These are phyloP conservation scores for Podospora bellae-mahoneyi DNA, from an alignment of 495 filamentous ascomycete species.

Conservation along the genomic window DNA sequence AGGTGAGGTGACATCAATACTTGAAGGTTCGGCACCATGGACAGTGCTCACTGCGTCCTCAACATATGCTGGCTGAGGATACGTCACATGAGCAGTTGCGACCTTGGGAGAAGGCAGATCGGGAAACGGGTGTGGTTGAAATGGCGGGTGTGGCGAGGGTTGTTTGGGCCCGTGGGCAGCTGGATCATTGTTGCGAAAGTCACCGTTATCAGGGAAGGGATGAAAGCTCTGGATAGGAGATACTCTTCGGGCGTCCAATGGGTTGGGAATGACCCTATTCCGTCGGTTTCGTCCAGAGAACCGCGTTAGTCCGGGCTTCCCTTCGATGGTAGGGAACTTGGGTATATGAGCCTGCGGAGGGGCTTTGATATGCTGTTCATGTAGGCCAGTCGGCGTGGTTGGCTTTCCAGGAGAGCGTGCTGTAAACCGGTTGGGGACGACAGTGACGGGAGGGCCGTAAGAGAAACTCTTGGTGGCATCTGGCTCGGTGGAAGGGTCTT, in stretches of 20 bases:
- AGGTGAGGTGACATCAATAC: not conserved
- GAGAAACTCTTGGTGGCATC: conserved; percentile 1
- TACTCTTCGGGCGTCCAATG: not conserved
- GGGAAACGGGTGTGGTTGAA: not conserved
- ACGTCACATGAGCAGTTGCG: not conserved
- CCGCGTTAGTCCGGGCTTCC: not conserved
- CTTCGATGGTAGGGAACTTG: not conserved
- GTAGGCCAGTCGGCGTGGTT: not conserved
- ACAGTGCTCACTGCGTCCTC: not conserved
- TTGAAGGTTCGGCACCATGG: not conserved
- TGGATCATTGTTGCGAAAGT: not conserved
- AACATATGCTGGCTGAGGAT: not conserved
- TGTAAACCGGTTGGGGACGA: conserved; percentile 17
- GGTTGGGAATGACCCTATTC: not conserved
- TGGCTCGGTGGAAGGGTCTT: not conserved
- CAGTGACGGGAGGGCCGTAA: conserved; percentile 12
- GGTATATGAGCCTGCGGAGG: not conserved
- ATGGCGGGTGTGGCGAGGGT: not conserved
- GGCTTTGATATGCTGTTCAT: not conserved
- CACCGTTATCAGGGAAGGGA: not conserved
- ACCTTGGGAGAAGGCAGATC: not conserved
- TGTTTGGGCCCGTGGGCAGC: not conserved
- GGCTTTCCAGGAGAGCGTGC: not conserved
- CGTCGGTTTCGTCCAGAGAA: not conserved
- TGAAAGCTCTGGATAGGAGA: not conserved